Base-by-base conservation (phyloP, 768 basidiomycete genomes). In the Inosperma sp. region DNA sequence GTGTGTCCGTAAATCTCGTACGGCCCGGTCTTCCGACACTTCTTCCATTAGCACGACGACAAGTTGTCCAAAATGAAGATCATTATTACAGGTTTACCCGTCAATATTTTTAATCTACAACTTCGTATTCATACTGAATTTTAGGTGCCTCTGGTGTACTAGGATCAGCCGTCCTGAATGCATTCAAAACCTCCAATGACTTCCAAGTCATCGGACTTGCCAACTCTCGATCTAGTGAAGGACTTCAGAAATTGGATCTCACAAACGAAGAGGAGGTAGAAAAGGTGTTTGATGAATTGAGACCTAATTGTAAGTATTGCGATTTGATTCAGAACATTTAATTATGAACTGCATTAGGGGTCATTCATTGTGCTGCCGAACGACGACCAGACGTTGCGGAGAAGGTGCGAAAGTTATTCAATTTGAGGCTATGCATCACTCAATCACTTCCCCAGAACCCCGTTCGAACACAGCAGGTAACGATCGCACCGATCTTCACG, bases 291-390 rank as follows among this genome's bases (percentile, higher is more conserved):
- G 59, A 58, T 1, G 70, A 77, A 17, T 76, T 80, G 65, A 76
- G 76, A 49, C 88, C 91, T 0, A 70, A 84, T 49, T 90, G 90
- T 91, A 66, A 61, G 50, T 37, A 7, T 27, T 21, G 5, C 40
- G 31, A 5, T 5, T 22, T 22, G n/a, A 22, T 34, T 31, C 37
- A 29, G 17, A 16, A 9, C 10, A 21, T 49, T 16, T 36, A 8
- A 17, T 36, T 44, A 33, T 14, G n/a, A 26, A 39, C 51, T 43
- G 59, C 25, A 42, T 37, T 62, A 87, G 85, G 86, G 83, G 82
- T 97, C 31, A 83, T 98, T 13, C 95, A 98, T 62, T 96, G 93
- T 61, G 95, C 95, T 12, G 95, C 95, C 2, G 94, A 98, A 69
- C 72, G 95, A 54, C 74, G 93, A 36, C 93, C 94, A 4, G 93